These are phyloP conservation scores for Nicotiana attenuata DNA, from an alignment of 257 asterid genomes.

Conservation along the genomic window DNA sequence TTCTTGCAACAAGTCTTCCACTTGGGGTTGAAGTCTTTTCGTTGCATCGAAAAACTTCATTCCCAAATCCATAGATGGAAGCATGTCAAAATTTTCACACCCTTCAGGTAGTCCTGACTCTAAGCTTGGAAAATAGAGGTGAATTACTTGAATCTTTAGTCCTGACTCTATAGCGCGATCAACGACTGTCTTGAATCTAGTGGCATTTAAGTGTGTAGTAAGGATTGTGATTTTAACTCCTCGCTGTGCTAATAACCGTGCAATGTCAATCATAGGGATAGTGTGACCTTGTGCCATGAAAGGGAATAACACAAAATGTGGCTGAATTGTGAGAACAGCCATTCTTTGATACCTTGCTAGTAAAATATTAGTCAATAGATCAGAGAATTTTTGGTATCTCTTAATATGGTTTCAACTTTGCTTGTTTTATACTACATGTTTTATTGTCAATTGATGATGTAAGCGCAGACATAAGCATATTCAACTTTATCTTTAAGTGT, in stretches of 20 bases:
- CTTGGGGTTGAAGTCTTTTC: constrained; percentile 6
- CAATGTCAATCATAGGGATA: constrained; percentile 24
- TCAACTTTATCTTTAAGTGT: too few species aligned
- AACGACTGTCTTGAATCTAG: neutral
- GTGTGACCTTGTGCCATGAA: constrained; percentile 29
- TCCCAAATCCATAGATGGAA: constrained; percentile 17
- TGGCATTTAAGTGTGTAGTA: constrained; percentile 21
- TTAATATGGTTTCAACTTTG: neutral
- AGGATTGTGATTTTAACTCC: constrained; percentile 11
- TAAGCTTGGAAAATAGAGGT: constrained; percentile 18
- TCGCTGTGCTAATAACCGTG: constrained; percentile 7
- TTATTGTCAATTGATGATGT: neutral
- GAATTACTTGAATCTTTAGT: constrained; percentile 11
- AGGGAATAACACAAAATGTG: constrained; percentile 22
- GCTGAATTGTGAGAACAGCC: constrained; percentile 1
- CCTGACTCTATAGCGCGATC: constrained; percentile 10
- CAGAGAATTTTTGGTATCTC: neutral
- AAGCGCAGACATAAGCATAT: neutral
- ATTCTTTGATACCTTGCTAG: neutral
- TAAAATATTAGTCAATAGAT: neutral
- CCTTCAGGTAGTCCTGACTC: constrained; percentile 26
- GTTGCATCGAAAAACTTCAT: constrained; percentile 17
- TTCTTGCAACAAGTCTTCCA: constrained; percentile 14
- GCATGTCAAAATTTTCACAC: constrained; percentile 21
- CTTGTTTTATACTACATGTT: neutral